These are phyloP conservation scores for Bipolaris zeicola DNA, from an alignment of 2,329 filamentous ascomycete species.

Conservation along the genomic window DNA sequence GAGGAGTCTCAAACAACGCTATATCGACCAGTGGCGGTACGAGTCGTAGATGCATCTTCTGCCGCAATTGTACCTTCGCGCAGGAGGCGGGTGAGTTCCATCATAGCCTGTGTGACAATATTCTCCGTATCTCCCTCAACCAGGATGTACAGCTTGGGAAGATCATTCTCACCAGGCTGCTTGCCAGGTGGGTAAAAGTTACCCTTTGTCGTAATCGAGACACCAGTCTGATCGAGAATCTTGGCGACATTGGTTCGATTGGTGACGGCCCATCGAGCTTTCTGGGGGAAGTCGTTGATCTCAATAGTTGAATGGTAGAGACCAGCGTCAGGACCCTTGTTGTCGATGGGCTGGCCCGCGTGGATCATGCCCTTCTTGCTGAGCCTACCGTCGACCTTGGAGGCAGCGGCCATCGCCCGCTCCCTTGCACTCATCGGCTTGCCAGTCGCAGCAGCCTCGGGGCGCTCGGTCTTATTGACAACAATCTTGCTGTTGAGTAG, in stretches of 20 bases:
- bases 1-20: constrained; percentile 61
- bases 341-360: constrained; percentile 93
- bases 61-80: constrained; percentile 90
- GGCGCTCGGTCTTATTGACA: constrained; percentile 71
- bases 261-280: constrained; percentile 97
- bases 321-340: constrained; percentile 95
- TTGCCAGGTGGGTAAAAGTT: constrained; percentile 85
- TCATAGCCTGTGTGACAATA: constrained; percentile 86
- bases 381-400: constrained; percentile 86
- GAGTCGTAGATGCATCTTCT: constrained; percentile 76
- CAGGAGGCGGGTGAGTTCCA: constrained; percentile 83
- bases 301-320: constrained; percentile 96
- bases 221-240: constrained; percentile 92
- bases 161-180: constrained; percentile 71
- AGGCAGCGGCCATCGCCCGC: constrained; percentile 87
- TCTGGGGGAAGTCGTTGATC: constrained; percentile 99
- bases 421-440: constrained; percentile 68
- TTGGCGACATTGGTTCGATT: constrained; percentile 98
- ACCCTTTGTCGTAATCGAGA: constrained; percentile 96
- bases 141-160: constrained; percentile 96
- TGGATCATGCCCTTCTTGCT: constrained; percentile 88
- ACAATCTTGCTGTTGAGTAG: constrained; percentile 70
- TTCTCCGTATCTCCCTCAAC: constrained; percentile 97
- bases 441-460: constrained; percentile 53
- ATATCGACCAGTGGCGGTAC: constrained; percentile 82